Conservation (phyloP, 2,329 filamentous ascomycete genomes). For the Trichoderma gracile region DNA sequence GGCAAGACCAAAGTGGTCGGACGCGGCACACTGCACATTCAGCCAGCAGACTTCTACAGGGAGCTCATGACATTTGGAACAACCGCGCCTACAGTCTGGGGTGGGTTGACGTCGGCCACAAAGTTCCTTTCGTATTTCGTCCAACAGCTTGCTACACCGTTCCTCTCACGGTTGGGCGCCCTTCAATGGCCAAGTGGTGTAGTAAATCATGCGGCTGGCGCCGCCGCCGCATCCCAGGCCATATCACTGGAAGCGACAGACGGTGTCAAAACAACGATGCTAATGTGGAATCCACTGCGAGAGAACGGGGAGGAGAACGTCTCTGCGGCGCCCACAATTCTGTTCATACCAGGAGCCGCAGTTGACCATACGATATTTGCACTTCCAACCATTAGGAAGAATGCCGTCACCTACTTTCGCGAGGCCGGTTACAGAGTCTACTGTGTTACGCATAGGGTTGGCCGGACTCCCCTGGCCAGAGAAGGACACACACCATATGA, state of each 20-base stretch:
- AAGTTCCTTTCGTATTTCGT: too few species aligned
- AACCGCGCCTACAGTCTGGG: conserved; percentile 25
- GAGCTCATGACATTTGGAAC: conserved; percentile 55
- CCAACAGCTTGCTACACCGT: conserved; percentile 13
- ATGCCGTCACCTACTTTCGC: conserved; percentile 59
- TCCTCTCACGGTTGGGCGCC: conserved; percentile 30
- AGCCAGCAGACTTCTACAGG: conserved; percentile 53
- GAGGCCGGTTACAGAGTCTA: conserved; percentile 61
- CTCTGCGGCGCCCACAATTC: too few species aligned
- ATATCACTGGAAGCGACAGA: conserved; percentile 53
- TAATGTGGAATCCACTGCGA: conserved; percentile 61
- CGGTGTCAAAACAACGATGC: conserved; percentile 53
- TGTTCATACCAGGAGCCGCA: too few species aligned
- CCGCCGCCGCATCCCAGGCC: conserved; percentile 39
- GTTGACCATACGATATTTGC: too few species aligned
- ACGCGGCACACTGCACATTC: conserved; percentile 60
- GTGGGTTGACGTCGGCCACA: too few species aligned
- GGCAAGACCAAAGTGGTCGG: conserved; percentile 51
- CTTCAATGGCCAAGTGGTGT: conserved; percentile 29
- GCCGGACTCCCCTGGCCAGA: conserved; percentile 53
- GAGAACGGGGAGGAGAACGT: conserved; percentile 48
- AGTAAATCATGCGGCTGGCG: conserved; percentile 11
- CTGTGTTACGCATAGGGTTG: conserved; percentile 59
- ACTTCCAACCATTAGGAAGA: too few species aligned
- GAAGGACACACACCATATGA: conserved; percentile 61